phyloP scores from a whole-genome alignment of 2,329 filamentous ascomycete genomes.

The Fusarium luffae region DNA sequence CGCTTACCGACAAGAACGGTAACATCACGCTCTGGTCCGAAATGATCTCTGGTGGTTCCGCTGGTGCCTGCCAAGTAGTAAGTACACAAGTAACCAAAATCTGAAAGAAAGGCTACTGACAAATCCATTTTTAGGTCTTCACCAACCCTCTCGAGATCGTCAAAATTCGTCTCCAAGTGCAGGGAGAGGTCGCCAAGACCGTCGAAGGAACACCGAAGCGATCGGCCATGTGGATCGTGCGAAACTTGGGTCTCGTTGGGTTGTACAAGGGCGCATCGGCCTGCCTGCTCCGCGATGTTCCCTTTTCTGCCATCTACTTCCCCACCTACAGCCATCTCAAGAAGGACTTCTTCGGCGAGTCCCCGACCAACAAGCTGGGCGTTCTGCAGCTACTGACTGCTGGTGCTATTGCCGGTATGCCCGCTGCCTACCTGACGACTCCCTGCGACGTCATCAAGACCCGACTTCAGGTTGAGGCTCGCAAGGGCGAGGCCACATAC shows the following conservation, averaged over 20 bases:
- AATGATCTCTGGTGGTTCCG: constrained; percentile 86
- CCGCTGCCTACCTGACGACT: constrained; percentile 92
- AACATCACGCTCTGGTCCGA: constrained; percentile 78
- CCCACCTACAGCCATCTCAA: constrained; percentile 96
- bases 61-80: constrained; percentile 96
- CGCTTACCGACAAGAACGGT: constrained; percentile 80
- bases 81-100: constrained; percentile 49
- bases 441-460: constrained; percentile 99
- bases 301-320: constrained; percentile 99
- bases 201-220: constrained; percentile 85
- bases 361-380: constrained; percentile 85
- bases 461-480: constrained; percentile 93
- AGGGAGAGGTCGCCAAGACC: constrained; percentile 93
- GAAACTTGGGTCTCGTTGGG: constrained; percentile 91
- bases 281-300: constrained; percentile 93
- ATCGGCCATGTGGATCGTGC: constrained; percentile 97
- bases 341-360: constrained; percentile 92
- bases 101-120: constrained; percentile 8
- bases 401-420: constrained; percentile 94
- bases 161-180: constrained; percentile 97
- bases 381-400: constrained; percentile 91
- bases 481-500: constrained; percentile 92
- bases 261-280: constrained; percentile 97
- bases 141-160: constrained; percentile 99
- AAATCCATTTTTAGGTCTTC: constrained; percentile 72